Conservation (phyloP, 2,329 filamentous ascomycete species). For the Cladosporium phlei region DNA sequence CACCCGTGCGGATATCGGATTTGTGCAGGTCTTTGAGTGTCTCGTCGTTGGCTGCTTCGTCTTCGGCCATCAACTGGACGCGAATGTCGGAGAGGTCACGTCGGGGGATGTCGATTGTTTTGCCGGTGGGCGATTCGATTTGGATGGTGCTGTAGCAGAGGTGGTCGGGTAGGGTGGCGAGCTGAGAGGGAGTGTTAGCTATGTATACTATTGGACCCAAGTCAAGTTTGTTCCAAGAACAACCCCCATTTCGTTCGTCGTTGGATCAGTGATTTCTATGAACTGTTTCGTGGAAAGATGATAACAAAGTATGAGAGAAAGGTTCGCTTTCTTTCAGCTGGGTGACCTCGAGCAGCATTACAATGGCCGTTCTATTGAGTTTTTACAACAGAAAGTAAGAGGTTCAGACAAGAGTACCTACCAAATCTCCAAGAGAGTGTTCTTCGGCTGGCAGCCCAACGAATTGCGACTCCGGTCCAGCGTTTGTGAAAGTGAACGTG, state of each 20-base stretch:
- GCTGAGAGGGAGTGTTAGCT: constrained; percentile 34
- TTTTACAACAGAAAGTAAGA: no score
- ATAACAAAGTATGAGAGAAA: not conserved
- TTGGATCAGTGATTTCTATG: no score
- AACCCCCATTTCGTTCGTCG: no score
- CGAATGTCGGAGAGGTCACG: constrained; percentile 78
- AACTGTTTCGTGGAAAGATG: no score
- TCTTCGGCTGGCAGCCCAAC: constrained; percentile 21
- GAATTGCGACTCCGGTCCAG: not conserved
- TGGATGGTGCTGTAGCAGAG: constrained; percentile 63
- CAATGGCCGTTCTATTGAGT: no score
- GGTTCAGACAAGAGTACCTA: no score
- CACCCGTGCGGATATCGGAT: constrained; percentile 72
- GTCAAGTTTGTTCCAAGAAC: no score
- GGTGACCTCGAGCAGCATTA: no score
- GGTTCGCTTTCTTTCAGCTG: no score
- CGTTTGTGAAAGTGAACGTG: constrained; percentile 1
- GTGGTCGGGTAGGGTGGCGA: constrained; percentile 63
- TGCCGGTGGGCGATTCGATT: constrained; percentile 56
- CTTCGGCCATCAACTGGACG: constrained; percentile 73
- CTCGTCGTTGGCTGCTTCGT: constrained; percentile 38
- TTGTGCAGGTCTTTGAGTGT: constrained; percentile 59
- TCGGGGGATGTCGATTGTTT: constrained; percentile 57
- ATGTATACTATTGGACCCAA: no score
- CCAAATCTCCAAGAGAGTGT: constrained; percentile 44